phyloP scores from a whole-genome alignment of 2,329 filamentous ascomycete species.

The Neofusicoccum cordaticola region DNA sequence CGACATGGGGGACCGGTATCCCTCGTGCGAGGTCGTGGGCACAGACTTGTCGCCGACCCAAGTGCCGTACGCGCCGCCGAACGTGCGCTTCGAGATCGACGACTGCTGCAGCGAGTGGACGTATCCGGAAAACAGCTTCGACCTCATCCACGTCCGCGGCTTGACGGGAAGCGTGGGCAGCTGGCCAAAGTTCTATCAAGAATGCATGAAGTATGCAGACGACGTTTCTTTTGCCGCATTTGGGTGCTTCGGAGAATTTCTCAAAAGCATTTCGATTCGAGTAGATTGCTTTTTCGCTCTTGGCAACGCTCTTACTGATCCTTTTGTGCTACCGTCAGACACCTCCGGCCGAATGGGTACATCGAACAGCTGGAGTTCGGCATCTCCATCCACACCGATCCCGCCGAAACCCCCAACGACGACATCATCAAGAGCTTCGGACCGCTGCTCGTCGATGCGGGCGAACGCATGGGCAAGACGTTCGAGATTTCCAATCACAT shows the following conservation, averaged over 20 bases:
- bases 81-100: slow-evolving; percentile 46
- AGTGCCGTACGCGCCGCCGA: slow-evolving; percentile 35
- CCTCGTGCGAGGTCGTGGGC: slow-evolving; percentile 32
- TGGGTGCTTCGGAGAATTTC: neutral
- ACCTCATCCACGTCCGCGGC: slow-evolving; percentile 40
- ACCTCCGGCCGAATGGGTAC: slow-evolving; percentile 39
- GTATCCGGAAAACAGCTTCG: slow-evolving; percentile 37
- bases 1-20: slow-evolving; percentile 39
- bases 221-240: neutral
- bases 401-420: slow-evolving; percentile 21
- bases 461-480: slow-evolving; percentile 26
- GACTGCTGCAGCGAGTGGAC: slow-evolving; percentile 42
- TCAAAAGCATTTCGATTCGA: neutral
- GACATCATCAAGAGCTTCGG: slow-evolving; percentile 1
- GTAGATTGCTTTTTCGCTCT: neutral
- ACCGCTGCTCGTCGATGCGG: slow-evolving; percentile 20
- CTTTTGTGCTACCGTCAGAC: slow-evolving; percentile 18
- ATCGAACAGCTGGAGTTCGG: slow-evolving; percentile 44
- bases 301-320: neutral
- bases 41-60: slow-evolving; percentile 38
- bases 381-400: slow-evolving; percentile 25
- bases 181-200: slow-evolving; percentile 40
- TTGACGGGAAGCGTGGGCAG: slow-evolving; percentile 41
- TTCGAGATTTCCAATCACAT: slow-evolving; percentile 30
- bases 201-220: slow-evolving; percentile 23